Conservation (phyloP, 2,329 filamentous ascomycete genomes). For the Xylaria sp. region DNA sequence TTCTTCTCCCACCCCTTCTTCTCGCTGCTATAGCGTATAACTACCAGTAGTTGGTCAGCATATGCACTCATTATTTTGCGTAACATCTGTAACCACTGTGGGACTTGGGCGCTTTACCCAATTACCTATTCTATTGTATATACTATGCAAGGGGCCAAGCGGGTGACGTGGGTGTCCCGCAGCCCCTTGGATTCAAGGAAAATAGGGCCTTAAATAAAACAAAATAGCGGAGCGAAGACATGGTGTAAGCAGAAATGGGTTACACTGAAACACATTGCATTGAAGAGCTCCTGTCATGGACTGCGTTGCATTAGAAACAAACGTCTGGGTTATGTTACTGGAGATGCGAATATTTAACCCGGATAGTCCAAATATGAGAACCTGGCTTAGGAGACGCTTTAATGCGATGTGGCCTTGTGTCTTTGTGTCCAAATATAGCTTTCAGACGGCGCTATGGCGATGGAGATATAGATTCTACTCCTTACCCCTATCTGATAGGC, state of each 20-base stretch:
- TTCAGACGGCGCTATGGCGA: background rate
- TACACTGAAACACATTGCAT: constrained; percentile 15
- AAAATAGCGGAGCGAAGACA: constrained; percentile 59
- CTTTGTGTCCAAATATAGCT: constrained; percentile 24
- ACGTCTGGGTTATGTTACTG: constrained; percentile 10
- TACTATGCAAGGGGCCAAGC: background rate
- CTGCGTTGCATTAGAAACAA: constrained; percentile 13
- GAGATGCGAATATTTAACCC: background rate
- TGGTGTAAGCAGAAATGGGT: constrained; percentile 8
- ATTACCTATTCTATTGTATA: background rate
- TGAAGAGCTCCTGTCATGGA: constrained; percentile 15
- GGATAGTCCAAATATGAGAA: background rate
- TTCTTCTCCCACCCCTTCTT: background rate
- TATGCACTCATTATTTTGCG: background rate
- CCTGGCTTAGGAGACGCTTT: background rate
- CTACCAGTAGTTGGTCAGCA: no score
- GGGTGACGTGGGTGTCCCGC: background rate
- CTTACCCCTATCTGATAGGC: no score
- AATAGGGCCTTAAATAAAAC: constrained; percentile 74
- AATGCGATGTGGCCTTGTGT: constrained; percentile 2
- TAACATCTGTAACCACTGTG: constrained; percentile 1
- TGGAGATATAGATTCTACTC: background rate
- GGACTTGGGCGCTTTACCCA: background rate
- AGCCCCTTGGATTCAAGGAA: background rate
- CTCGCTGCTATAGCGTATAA: background rate